Evolutionary conservation across 495 filamentous ascomycete genomes (phyloP).

Genomic region (Chaetomidium leptoderma): DNA sequence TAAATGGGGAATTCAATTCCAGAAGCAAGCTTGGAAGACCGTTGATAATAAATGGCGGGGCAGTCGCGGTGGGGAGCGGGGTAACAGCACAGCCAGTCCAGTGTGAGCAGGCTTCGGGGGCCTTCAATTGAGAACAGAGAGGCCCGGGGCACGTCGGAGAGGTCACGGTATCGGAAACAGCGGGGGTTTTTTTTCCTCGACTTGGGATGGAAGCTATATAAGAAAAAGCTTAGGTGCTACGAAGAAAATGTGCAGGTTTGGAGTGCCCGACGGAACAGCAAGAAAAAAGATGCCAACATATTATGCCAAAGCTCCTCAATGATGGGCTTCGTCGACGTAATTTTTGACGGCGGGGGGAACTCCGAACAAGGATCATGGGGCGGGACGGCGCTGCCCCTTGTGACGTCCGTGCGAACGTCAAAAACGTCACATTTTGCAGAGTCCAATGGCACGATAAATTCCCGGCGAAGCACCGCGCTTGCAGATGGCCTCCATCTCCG

Average conservation of each 20-base stretch:
- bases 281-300: too few species aligned
- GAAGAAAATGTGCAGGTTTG: too few species aligned
- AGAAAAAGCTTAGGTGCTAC: too few species aligned
- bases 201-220: too few species aligned
- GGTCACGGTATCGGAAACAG: too few species aligned
- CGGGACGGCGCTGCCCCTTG: constrained; percentile 20
- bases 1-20: constrained; percentile 4
- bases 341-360: constrained; percentile 22
- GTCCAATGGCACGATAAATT: constrained; percentile 31
- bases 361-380: constrained; percentile 25
- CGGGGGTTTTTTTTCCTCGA: too few species aligned
- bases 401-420: not conserved
- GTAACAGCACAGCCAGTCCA: constrained; percentile 8
- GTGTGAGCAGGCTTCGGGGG: not conserved
- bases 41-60: constrained; percentile 20
- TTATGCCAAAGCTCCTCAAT: not conserved
- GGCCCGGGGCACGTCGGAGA: too few species aligned
- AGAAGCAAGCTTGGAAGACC: constrained; percentile 14
- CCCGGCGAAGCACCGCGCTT: constrained; percentile 16
- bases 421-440: not conserved
- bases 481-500: not conserved
- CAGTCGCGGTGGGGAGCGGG: constrained; percentile 24
- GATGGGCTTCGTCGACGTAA: constrained; percentile 29
- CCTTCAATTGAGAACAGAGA: not conserved
- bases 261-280: too few species aligned